These are phyloP conservation scores for Dryas integrifolia DNA, from an alignment of 331 rosid species.

Conservation along the genomic window DNA sequence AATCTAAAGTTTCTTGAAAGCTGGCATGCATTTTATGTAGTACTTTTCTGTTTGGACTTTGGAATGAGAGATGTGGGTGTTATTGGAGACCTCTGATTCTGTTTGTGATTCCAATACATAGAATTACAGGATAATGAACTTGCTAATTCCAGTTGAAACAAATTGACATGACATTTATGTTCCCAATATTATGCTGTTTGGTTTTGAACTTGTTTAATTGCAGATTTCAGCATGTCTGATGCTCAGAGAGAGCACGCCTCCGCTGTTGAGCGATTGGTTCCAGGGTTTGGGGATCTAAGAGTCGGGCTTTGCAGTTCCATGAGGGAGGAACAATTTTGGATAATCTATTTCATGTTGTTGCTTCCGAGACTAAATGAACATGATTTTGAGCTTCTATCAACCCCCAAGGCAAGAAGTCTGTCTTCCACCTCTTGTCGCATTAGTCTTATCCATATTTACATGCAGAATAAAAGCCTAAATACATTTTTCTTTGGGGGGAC, in stretches of 20 bases:
- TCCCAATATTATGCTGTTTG: not conserved
- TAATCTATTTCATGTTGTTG: constrained; percentile 74
- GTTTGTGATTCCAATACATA: not conserved
- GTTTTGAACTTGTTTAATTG: constrained; percentile 29
- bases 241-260: constrained; percentile 69
- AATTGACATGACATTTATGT: not conserved
- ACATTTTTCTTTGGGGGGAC: not conserved
- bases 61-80: not conserved
- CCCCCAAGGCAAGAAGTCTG: constrained; percentile 58
- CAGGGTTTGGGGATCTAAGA: constrained; percentile 60
- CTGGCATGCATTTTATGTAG: not conserved
- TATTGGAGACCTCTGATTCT: not conserved
- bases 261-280: constrained; percentile 59
- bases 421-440: constrained; percentile 14
- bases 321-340: constrained; percentile 78
- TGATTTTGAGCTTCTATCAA: constrained; percentile 62
- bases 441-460: constrained; percentile 16
- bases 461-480: constrained; percentile 5
- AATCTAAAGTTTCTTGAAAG: not conserved
- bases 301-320: constrained; percentile 55
- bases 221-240: constrained; percentile 72
- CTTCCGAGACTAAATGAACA: constrained; percentile 66
- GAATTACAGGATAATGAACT: not conserved
- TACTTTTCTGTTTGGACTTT: not conserved
- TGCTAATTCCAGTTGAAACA: not conserved